phyloP scores from a whole-genome alignment of 331 rosid genomes.

The Cydonia oblonga region DNA sequence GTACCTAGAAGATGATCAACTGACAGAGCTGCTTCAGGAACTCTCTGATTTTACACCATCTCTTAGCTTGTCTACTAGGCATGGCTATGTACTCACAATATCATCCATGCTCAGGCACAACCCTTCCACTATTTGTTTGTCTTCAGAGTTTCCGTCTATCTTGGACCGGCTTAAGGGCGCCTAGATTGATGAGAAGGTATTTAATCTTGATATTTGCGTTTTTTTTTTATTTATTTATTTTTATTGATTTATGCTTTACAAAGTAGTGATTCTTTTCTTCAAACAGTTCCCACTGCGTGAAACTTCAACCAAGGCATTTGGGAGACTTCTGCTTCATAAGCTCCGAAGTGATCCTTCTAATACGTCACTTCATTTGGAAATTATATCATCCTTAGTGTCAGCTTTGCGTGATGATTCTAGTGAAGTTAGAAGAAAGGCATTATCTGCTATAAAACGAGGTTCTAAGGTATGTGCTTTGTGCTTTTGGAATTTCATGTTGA shows the following conservation, averaged over 20 bases:
- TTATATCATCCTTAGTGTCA: slow-evolving; percentile 57
- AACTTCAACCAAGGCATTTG: slow-evolving; percentile 84
- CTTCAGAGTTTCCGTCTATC: slow-evolving; percentile 45
- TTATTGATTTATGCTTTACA: background rate
- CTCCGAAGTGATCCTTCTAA: slow-evolving; percentile 41
- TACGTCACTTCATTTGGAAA: slow-evolving; percentile 36
- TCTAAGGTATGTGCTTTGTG: slow-evolving; percentile 49
- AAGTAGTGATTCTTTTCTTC: slow-evolving; percentile 15
- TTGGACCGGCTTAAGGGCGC: slow-evolving; percentile 41
- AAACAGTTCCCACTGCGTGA: slow-evolving; percentile 90
- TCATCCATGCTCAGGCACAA: slow-evolving; percentile 64
- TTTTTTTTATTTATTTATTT: background rate
- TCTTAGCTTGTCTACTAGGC: slow-evolving; percentile 60
- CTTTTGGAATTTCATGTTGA: background rate
- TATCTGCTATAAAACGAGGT: slow-evolving; percentile 71
- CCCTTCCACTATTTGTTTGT: slow-evolving; percentile 40
- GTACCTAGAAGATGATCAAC: slow-evolving; percentile 66
- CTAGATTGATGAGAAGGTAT: slow-evolving; percentile 88
- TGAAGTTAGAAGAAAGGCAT: slow-evolving; percentile 90
- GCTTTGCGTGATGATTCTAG: slow-evolving; percentile 81
- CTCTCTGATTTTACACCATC: slow-evolving; percentile 46
- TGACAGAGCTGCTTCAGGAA: slow-evolving; percentile 64
- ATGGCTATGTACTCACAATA: slow-evolving; percentile 72
- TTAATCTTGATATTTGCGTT: background rate
- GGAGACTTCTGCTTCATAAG: slow-evolving; percentile 62